phyloP scores from a whole-genome alignment of 768 basidiomycete genomes.

The Boletus rubroflammeus region DNA sequence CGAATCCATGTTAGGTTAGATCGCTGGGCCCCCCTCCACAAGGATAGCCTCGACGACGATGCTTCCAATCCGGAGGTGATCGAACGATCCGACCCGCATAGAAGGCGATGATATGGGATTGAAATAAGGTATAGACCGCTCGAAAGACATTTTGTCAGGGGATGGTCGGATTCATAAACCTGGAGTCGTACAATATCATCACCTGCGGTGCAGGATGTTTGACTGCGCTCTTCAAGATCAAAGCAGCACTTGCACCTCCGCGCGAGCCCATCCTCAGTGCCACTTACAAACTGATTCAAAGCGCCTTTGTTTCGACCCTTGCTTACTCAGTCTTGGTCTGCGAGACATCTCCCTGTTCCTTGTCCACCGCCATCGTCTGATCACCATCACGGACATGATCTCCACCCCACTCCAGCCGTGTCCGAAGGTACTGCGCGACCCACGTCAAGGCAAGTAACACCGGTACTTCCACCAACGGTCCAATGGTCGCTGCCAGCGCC shows the following conservation, averaged over 20 bases:
- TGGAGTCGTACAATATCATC: no score
- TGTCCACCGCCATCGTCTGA: not conserved
- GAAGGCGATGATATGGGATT: not conserved
- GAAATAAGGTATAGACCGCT: not conserved
- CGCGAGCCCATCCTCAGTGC: not conserved
- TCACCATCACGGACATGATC: no score
- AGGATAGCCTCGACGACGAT: not conserved
- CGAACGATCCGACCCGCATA: no score
- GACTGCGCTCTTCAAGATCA: no score
- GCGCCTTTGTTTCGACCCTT: not conserved
- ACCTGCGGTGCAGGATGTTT: no score
- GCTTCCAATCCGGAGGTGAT: not conserved
- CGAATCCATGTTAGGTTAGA: not conserved
- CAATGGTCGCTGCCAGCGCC: conserved; percentile 78
- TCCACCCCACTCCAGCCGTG: conserved; percentile 44
- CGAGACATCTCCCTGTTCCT: not conserved
- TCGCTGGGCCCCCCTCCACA: not conserved
- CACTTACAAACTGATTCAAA: not conserved
- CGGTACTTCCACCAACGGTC: conserved; percentile 76
- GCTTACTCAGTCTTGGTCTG: not conserved
- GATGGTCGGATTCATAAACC: no score
- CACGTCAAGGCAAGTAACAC: conserved; percentile 68
- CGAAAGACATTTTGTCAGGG: not conserved
- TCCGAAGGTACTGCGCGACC: conserved; percentile 49
- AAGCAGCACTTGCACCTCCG: no score